These are phyloP conservation scores for Claviceps pusilla DNA, from an alignment of 2,329 filamentous ascomycete genomes.

Conservation along the genomic window DNA sequence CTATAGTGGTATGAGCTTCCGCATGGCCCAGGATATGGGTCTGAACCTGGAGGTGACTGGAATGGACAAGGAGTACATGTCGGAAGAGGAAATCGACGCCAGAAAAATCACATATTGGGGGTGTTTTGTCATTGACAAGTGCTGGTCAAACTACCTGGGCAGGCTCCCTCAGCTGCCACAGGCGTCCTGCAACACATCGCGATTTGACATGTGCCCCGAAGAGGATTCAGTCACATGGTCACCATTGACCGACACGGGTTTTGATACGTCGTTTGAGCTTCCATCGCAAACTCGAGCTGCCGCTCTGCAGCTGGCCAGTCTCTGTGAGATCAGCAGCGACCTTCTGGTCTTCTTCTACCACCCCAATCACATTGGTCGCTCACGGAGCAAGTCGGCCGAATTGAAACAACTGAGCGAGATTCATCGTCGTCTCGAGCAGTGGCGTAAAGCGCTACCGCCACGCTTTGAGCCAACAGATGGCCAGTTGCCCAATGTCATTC, in stretches of 20 bases:
- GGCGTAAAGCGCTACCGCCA: conserved; percentile 68
- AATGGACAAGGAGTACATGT: conserved; percentile 45
- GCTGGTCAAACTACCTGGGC: conserved; percentile 94
- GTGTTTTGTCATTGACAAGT: conserved; percentile 96
- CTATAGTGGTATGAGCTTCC: conserved; percentile 95
- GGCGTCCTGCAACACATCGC: conserved; percentile 67
- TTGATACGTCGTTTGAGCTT: conserved; percentile 57
- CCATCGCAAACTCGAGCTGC: conserved; percentile 71
- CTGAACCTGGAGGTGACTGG: conserved; percentile 69
- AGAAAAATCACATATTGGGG: conserved; percentile 92
- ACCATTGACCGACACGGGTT: conserved; percentile 74
- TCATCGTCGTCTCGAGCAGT: conserved; percentile 76
- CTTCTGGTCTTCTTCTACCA: conserved; percentile 84
- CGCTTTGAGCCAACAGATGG: conserved; percentile 85
- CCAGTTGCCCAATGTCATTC: conserved; percentile 65
- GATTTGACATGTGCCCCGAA: conserved; percentile 76
- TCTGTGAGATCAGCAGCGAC: conserved; percentile 91
- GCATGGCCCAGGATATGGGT: conserved; percentile 90
- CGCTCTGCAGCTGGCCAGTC: conserved; percentile 62
- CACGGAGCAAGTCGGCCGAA: conserved; percentile 63
- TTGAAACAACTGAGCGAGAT: conserved; percentile 86
- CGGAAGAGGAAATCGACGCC: conserved; percentile 76
- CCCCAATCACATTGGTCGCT: conserved; percentile 48
- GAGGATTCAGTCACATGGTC: conserved; percentile 81
- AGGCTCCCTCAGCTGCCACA: conserved; percentile 74